Base-by-base conservation (phyloP, 345 rosid genomes). In the Salix udensis region DNA sequence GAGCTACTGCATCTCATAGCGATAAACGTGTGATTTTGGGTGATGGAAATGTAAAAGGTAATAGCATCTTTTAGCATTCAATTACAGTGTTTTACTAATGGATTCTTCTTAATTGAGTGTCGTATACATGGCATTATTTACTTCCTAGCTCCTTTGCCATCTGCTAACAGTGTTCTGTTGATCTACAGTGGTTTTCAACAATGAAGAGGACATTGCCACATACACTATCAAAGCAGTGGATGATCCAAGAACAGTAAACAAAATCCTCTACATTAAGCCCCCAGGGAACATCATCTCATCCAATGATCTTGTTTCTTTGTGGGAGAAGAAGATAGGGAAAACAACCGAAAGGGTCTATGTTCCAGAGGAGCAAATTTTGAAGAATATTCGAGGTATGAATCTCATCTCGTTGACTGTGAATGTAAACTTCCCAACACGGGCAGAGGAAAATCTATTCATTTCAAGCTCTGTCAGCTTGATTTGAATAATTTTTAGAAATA, bases 321-420 rank as follows among this genome's bases (percentile, higher is more conserved):
- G 97, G 97, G 97, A 91, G 88, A 87, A 77, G 61, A 82, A 85
- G 84, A 91, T 91, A 2, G 88, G 88, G 21, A 88, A 85, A 79
- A 84, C 85, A 26, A 89, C 90, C 15, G 90, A 87, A 72, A 88
- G 86, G 79, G 67, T 69, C 31, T 81, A 88, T 66, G 44, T 91
- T 14, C 72, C 88, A 21, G 97, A 88, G 77, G 90, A 85, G 68
- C 81, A 89, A 82, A 28, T 89, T 37, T 88, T 91, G 37, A 83
- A 86, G 81, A 74, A 74, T 79, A 85, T 88, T 67, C 80, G 80
- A 87, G 96, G 96, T 88, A 18, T 3, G 60, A 61, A 11, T 21
- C 3, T 50, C 4, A 44, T 44, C 5, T 44, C 16, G 13, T 44
- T 44, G 48, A 44, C 48, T 44, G 3, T 13, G 48, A 44, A 44